Percentiles rank a stretch among this genome's conserved stretches.
Evolutionary conservation across 106 monocot species (phyloP).

Genomic region (Ottelia alismoides): DNA sequence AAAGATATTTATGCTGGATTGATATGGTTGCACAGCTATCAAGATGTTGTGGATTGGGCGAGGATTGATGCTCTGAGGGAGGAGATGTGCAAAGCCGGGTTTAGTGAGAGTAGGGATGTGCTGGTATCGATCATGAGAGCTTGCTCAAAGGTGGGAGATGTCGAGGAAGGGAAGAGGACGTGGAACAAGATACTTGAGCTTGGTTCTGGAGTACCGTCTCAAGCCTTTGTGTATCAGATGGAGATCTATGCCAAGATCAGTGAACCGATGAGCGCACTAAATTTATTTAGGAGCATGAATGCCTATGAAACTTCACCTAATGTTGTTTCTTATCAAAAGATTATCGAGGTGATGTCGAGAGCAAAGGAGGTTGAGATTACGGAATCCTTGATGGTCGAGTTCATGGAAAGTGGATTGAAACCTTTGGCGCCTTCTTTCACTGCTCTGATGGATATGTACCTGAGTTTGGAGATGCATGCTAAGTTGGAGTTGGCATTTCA

Average conservation of each 20-base stretch:
- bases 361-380: constrained; percentile 36
- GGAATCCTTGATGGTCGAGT: constrained; percentile 51
- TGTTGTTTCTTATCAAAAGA: constrained; percentile 61
- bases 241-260: constrained; percentile 53
- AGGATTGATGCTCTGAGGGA: constrained; percentile 50
- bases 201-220: constrained; percentile 45
- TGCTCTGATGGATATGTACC: constrained; percentile 68
- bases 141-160: constrained; percentile 62
- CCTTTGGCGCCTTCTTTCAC: constrained; percentile 61
- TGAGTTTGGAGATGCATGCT: constrained; percentile 40
- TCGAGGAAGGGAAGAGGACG: constrained; percentile 48
- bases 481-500: constrained; percentile 44
- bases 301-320: constrained; percentile 11
- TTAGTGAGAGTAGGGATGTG: constrained; percentile 55
- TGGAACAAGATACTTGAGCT: constrained; percentile 52
- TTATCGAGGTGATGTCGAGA: constrained; percentile 77
- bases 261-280: constrained; percentile 66
- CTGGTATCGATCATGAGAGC: constrained; percentile 72
- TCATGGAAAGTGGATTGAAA: constrained; percentile 51
- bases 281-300: constrained; percentile 64
- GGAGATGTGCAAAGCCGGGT: constrained; percentile 41
- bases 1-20: constrained; percentile 77
- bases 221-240: constrained; percentile 73
- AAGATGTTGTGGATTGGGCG: constrained; percentile 58
- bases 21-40: constrained; percentile 90